Conservation (phyloP, 1,284 basidiomycete species). For the Butyriboletus appendiculatus region DNA sequence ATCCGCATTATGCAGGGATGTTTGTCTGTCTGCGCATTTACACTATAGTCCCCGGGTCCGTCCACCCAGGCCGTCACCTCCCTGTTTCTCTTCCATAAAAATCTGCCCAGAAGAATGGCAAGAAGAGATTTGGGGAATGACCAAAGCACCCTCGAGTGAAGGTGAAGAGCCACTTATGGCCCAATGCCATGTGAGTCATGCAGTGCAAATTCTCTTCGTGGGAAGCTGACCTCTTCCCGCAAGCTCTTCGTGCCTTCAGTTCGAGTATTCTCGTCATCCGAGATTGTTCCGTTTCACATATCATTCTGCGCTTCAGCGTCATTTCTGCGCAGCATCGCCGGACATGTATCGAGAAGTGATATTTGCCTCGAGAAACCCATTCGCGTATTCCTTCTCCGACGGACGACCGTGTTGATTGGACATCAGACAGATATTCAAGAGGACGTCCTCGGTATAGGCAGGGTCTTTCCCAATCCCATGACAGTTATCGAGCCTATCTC, state of each 20-base stretch:
- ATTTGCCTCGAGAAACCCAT: conserved; percentile 26
- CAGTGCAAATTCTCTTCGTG: neutral
- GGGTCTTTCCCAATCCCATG: conserved; percentile 17
- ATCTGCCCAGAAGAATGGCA: conserved; percentile 62
- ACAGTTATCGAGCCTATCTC: conserved; percentile 13
- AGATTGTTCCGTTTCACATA: conserved; percentile 61
- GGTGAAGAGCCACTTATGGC: conserved; percentile 30
- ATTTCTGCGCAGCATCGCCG: conserved; percentile 45
- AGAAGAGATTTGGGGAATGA: conserved; percentile 48
- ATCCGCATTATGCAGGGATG: conserved; percentile 39
- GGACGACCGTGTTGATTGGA: conserved; percentile 24
- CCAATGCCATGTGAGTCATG: conserved; percentile 49
- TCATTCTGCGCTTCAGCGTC: conserved; percentile 51
- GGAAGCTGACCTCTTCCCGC: conserved; percentile 1
- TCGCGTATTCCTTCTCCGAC: conserved; percentile 33
- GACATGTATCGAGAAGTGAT: conserved; percentile 23
- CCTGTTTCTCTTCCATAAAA: conserved; percentile 52
- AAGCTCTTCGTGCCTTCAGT: conserved; percentile 46
- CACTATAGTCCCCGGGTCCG: conserved; percentile 55
- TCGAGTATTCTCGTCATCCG: conserved; percentile 51
- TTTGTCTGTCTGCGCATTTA: conserved; percentile 32
- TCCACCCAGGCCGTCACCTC: conserved; percentile 47
- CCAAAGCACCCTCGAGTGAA: conserved; percentile 24
- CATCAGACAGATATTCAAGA: conserved; percentile 15
- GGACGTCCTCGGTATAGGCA: conserved; percentile 32